Conservation (phyloP, 371 early-diverging fungal species). For the Actinomortierella wolfii region DNA sequence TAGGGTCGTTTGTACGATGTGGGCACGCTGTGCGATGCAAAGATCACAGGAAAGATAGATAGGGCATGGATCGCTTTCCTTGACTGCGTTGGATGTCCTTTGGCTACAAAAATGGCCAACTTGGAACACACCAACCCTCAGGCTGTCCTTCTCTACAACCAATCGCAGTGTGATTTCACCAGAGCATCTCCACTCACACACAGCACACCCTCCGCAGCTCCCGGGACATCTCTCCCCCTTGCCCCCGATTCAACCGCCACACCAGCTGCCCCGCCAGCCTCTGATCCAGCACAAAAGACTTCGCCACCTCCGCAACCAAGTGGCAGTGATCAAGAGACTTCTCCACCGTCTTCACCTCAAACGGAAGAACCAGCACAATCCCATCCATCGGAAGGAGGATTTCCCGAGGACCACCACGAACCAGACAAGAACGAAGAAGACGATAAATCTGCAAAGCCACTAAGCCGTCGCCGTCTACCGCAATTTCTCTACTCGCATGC, state of each 20-base stretch:
- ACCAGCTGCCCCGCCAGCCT: not conserved
- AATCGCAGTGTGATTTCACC: conserved; percentile 14
- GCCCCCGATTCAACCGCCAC: not conserved
- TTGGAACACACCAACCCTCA: conserved; percentile 32
- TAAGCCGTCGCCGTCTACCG: no score
- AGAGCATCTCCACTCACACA: not conserved
- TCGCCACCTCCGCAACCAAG: not conserved
- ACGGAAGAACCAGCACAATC: no score
- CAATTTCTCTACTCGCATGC: no score
- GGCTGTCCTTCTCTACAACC: conserved; percentile 34
- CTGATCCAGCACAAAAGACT: not conserved
- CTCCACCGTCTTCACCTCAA: no score
- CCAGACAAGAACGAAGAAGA: not conserved
- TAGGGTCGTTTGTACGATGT: conserved; percentile 41
- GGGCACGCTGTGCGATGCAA: conserved; percentile 22
- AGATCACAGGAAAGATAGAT: conserved; percentile 24
- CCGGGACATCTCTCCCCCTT: not conserved
- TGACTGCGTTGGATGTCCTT: conserved; percentile 27
- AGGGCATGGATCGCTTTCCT: conserved; percentile 37
- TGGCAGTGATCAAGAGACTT: no score
- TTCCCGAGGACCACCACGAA: no score
- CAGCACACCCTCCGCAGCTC: not conserved
- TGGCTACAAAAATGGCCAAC: conserved; percentile 26
- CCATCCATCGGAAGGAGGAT: no score
- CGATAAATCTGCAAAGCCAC: no score